A percentile compares a stretch with the other conserved stretches of the same genome.
phyloP scores from a whole-genome alignment of 192 early-diverging fungal species.

The Mortierella alpina region DNA sequence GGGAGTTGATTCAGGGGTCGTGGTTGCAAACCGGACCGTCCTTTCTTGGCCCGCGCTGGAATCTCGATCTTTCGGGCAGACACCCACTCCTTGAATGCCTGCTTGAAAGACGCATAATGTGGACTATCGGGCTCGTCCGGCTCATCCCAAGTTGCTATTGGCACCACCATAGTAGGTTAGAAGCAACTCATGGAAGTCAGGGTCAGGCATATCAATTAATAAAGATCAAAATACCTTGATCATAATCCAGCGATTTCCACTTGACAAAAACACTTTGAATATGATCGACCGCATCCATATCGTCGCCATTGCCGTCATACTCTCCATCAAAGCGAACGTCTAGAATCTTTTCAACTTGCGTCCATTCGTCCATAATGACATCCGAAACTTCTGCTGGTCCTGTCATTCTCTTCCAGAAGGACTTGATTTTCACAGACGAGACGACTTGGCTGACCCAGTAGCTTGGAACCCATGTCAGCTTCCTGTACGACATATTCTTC shows the following conservation, averaged over 20 bases:
- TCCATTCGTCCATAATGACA: conserved; percentile 51
- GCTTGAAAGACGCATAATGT: conserved; percentile 46
- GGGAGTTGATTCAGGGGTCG: conserved; percentile 17
- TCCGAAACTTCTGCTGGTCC: conserved; percentile 28
- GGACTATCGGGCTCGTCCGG: conserved; percentile 37
- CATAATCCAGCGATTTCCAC: conserved; percentile 69
- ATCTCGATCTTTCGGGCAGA: conserved; percentile 50
- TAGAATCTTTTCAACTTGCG: conserved; percentile 53
- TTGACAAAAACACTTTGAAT: conserved; percentile 70
- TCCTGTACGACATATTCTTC: conserved; percentile 57
- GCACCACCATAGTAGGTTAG: background rate
- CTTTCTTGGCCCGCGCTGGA: conserved; percentile 42
- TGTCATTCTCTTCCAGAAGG: conserved; percentile 37
- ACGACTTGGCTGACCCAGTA: conserved; percentile 56
- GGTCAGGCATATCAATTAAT: conserved; percentile 8
- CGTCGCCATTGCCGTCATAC: conserved; percentile 30
- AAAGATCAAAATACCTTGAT: conserved; percentile 54
- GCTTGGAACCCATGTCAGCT: conserved; percentile 61
- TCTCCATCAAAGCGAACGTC: conserved; percentile 52
- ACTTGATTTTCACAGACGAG: conserved; percentile 25
- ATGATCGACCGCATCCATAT: conserved; percentile 49
- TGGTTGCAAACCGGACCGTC: conserved; percentile 32
- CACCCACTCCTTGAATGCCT: conserved; percentile 54
- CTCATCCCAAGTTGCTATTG: conserved; percentile 56
- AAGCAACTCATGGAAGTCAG: conserved; percentile 15